Percentiles rank a stretch among this genome's conserved stretches.
These are phyloP conservation scores for Termitomyces sp. DNA, from an alignment of 768 basidiomycete species.

Conservation along the genomic window DNA sequence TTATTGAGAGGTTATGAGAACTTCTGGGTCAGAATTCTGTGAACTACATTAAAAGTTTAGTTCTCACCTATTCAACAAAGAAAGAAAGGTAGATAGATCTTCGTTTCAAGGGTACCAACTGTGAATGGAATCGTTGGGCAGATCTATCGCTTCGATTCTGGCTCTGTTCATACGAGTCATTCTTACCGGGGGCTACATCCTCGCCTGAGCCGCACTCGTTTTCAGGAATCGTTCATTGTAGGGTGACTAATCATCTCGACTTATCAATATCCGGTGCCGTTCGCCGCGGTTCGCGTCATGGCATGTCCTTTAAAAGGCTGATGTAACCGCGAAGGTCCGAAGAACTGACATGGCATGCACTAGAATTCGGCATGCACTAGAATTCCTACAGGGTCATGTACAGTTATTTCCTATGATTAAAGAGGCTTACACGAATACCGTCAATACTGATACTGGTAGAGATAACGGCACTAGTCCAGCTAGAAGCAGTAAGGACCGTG, in stretches of 20 bases:
- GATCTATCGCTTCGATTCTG: neutral
- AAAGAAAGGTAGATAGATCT: neutral
- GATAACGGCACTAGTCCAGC: neutral
- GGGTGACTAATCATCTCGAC: neutral
- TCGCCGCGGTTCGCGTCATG: neutral
- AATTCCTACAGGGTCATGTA: neutral
- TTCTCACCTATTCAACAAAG: neutral
- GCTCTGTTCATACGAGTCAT: neutral
- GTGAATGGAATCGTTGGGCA: neutral
- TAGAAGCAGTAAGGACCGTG: no score
- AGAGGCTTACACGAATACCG: neutral
- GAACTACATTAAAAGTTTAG: neutral
- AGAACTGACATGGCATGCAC: no score
- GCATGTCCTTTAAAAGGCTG: neutral
- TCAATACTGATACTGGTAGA: neutral
- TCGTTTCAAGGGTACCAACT: no score
- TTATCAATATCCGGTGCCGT: neutral
- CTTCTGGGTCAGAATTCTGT: neutral
- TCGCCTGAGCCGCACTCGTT: neutral
- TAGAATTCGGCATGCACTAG: neutral
- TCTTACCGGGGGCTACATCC: neutral
- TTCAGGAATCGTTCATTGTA: no score
- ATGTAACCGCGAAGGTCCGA: neutral
- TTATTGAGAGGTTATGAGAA: neutral
- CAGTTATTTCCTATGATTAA: neutral